Evolutionary conservation across 2,329 filamentous ascomycete genomes (phyloP), one percentile per base, ranked within the genome.

Genomic region (Monosporascus sp.): DNA sequence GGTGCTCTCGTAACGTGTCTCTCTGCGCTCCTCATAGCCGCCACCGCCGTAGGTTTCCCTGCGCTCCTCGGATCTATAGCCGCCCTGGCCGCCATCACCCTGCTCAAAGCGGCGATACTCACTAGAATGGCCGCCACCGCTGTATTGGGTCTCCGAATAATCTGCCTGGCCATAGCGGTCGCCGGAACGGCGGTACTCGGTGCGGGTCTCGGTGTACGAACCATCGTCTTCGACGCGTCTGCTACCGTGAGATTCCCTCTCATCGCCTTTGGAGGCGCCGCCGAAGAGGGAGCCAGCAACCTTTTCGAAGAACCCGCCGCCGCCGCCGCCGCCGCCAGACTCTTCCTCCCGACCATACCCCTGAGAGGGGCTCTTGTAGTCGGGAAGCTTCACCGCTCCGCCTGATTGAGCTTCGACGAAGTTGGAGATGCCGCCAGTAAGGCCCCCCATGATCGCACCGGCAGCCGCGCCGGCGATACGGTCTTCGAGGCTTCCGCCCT

Each of bases 251-350:
- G 72, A 74, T 63, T 83, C 76, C 53, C 78, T 82, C 46, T 84
- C 75, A 37, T 80, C 73, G 37, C 75, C 74, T 49, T 77, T 75
- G 50, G 87, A 80, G 16, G 78, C 79, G 14, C 80, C 79, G 11
- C 85, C 82, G 8, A 95, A 78, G 17, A 92, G 72, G 40, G 82
- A 83, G 37, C 80, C 80, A 31, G 88, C 87, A 37, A 88, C 70
- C 27, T 85, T 83, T 52, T 85, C 86, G 14, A 96, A 76, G 44
- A 96, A 73, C 24, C 86, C 85, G 31, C 88, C 87, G 1, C 91
- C 68, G 11, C 82, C 81, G 49, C 86, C 84, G 48, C 84, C 84
- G 45, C 83, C 82, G 48, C 82, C 78, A 47, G 81, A 82, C 60
- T 85, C 78, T 54, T 79, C 78, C 19, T 51, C 48, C 5, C 46